Evolutionary conservation across 1,139 yeast species (phyloP).

Genomic region (Debaryomyces sp.): DNA sequence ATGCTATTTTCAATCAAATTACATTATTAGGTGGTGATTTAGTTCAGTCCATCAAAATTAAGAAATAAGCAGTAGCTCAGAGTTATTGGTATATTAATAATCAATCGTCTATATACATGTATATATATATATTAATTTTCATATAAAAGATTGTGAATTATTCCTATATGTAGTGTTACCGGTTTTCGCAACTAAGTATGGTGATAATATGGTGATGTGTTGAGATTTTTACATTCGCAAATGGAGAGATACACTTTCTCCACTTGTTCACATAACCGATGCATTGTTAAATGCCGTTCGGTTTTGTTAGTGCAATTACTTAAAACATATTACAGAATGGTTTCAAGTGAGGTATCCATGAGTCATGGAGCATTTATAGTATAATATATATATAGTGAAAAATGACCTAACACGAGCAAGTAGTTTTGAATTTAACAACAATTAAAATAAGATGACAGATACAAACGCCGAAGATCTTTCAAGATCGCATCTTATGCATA

Average conservation of each 20-base stretch:
- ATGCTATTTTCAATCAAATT: conserved; percentile 75
- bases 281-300: background rate
- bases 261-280: background rate
- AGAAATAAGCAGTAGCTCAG: conserved; percentile 16
- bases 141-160: background rate
- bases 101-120: background rate
- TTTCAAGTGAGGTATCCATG: background rate
- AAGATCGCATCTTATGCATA: conserved; percentile 10
- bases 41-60: conserved; percentile 33
- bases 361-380: background rate
- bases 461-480: background rate
- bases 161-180: background rate
- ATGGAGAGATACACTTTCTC: background rate
- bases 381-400: too few relatives aligned
- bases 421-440: background rate
- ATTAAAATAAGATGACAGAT: background rate
- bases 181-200: background rate
- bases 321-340: background rate
- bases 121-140: background rate
- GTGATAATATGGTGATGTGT: background rate
- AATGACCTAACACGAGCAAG: background rate
- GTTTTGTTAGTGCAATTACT: background rate
- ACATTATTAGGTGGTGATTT: conserved; percentile 75
- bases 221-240: background rate
- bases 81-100: background rate